Evolutionary conservation across 75 land plant genomes (phyloP).

Genomic region (Gnetum montanum): DNA sequence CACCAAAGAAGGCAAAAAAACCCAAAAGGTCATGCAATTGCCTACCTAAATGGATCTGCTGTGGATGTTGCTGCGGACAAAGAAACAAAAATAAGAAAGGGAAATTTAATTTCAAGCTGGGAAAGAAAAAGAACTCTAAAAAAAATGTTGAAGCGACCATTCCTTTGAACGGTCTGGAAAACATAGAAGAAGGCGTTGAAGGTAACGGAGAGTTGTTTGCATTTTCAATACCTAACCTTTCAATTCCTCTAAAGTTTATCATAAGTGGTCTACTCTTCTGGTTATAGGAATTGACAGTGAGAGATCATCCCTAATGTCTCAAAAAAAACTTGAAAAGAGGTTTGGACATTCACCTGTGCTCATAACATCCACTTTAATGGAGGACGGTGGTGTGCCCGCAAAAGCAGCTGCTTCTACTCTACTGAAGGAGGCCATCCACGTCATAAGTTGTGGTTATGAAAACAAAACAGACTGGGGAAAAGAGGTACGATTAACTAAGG

Average conservation of each 20-base stretch:
- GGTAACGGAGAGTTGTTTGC: conserved; percentile 14
- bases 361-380: conserved; percentile 44
- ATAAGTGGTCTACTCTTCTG: conserved; percentile 61
- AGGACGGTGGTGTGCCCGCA: conserved; percentile 44
- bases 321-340: conserved; percentile 49
- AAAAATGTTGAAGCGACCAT: conserved; percentile 12
- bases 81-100: conserved; percentile 14
- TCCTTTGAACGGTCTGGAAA: conserved; percentile 20
- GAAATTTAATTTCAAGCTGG: conserved; percentile 20
- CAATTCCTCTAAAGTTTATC: conserved; percentile 34
- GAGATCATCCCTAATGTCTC: conserved; percentile 36
- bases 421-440: conserved; percentile 72
- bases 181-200: conserved; percentile 30
- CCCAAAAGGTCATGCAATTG: conserved; percentile 27
- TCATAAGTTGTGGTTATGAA: conserved; percentile 72
- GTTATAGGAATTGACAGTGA: conserved; percentile 44
- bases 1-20: conserved; percentile 52
- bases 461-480: conserved; percentile 73
- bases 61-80: conserved; percentile 15
- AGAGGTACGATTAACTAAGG: too few species aligned
- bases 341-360: conserved; percentile 66
- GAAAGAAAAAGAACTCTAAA: conserved; percentile 5
- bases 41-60: conserved; percentile 25
- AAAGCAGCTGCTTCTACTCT: conserved; percentile 42
- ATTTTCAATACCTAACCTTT: too few species aligned